Percentiles rank a stretch among this genome's conserved stretches.
These are phyloP conservation scores for Aspergillus ibericus DNA, from an alignment of 2,329 filamentous ascomycete species.

Conservation along the genomic window DNA sequence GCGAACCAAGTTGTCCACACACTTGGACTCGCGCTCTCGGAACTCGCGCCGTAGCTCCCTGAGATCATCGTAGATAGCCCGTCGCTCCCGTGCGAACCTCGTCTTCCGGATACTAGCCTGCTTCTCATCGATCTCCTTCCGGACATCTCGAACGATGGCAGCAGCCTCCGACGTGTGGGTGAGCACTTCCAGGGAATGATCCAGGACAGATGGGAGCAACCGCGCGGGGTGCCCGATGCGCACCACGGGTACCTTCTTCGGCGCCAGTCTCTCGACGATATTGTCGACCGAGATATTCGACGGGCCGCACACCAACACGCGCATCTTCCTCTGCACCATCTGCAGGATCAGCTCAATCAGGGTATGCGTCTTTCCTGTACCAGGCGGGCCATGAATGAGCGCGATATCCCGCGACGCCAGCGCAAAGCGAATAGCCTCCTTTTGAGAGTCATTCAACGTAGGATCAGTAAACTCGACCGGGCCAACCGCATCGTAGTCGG, in stretches of 20 bases:
- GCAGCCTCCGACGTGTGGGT: conserved; percentile 89
- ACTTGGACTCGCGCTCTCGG: conserved; percentile 77
- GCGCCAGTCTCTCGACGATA: conserved; percentile 86
- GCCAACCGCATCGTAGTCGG: conserved; percentile 47
- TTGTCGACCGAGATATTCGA: conserved; percentile 98
- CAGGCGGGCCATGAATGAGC: conserved; percentile 90
- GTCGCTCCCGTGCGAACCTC: conserved; percentile 73
- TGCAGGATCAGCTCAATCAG: conserved; percentile 95
- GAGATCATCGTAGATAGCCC: conserved; percentile 79
- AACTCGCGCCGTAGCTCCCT: conserved; percentile 86
- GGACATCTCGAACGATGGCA: conserved; percentile 83
- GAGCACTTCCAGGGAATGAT: conserved; percentile 86
- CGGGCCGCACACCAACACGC: conserved; percentile 89
- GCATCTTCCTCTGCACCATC: conserved; percentile 68
- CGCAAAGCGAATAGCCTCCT: conserved; percentile 73
- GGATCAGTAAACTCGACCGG: conserved; percentile 57
- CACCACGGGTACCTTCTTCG: conserved; percentile 81
- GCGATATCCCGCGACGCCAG: conserved; percentile 78
- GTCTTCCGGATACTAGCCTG: conserved; percentile 87
- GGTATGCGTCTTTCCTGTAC: conserved; percentile 96
- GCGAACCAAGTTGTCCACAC: conserved; percentile 71
- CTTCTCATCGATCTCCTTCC: conserved; percentile 89
- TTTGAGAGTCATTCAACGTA: conserved; percentile 61
- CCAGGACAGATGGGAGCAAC: conserved; percentile 80
- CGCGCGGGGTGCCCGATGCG: conserved; percentile 91